Percentiles rank a stretch among this genome's conserved stretches.
Conservation (phyloP, 495 filamentous ascomycete genomes). For the Aspergillus leporis region DNA sequence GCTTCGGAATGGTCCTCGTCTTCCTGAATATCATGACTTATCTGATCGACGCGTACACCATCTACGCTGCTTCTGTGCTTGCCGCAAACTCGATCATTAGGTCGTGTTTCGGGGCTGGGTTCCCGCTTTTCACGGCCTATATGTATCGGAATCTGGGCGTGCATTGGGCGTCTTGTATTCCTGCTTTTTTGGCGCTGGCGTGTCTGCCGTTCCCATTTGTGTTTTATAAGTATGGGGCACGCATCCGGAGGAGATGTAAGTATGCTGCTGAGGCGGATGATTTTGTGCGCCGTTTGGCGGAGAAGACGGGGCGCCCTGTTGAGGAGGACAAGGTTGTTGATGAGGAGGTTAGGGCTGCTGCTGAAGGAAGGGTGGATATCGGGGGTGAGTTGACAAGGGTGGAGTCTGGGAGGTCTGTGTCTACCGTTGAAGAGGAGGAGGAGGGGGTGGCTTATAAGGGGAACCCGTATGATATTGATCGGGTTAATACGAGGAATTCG, state of each 20-base stretch:
- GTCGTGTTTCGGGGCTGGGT: slow-evolving; percentile 63
- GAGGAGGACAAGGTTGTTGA: slow-evolving; percentile 8
- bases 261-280: slow-evolving; percentile 62
- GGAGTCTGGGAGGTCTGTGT: slow-evolving; percentile 1
- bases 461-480: slow-evolving; percentile 33
- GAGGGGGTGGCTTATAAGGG: slow-evolving; percentile 17
- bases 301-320: slow-evolving; percentile 17
- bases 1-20: slow-evolving; percentile 65
- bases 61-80: slow-evolving; percentile 71
- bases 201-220: slow-evolving; percentile 71
- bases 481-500: slow-evolving; percentile 30
- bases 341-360: slow-evolving; percentile 1
- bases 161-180: slow-evolving; percentile 72
- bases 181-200: slow-evolving; percentile 64
- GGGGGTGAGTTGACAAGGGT: not conserved
- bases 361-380: not conserved
- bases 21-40: slow-evolving; percentile 70
- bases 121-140: slow-evolving; percentile 70
- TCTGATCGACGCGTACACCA: slow-evolving; percentile 68
- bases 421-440: slow-evolving; percentile 8
- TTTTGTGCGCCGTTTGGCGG: slow-evolving; percentile 23
- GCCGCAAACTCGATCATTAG: slow-evolving; percentile 69
- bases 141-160: slow-evolving; percentile 70
- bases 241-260: slow-evolving; percentile 63
- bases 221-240: slow-evolving; percentile 64